Evolutionary conservation across 176 grass and related monocot species (phyloP), one percentile per base, ranked within the genome.

Genomic region (Musa acuminata): DNA sequence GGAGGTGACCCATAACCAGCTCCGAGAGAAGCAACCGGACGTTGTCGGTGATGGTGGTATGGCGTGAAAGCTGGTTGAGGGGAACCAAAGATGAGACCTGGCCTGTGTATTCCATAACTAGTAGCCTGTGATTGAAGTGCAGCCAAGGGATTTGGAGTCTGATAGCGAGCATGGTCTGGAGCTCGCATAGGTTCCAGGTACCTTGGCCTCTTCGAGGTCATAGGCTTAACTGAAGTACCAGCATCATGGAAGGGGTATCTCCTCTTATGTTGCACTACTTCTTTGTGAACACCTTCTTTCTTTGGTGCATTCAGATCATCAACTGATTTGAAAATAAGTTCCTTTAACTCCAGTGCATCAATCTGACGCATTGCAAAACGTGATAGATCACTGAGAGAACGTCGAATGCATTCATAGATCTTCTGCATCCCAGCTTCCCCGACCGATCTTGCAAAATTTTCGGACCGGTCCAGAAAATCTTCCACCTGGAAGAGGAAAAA

Each of bases 381-480:
- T 6, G 73, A 76, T 62, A 90, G 71, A 76, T 87, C 58, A 8
- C 76, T 70, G 50, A 85, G 75, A 69, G 90, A 86, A 48, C 69
- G 77, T 72, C 57, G 50, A 65, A 86, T 77, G 77, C 83, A 90
- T 60, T 58, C 57, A 53, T 67, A 85, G 58, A 98, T 89, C 69
- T 83, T 83, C 75, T 85, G 53, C 87, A 89, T 89, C 78, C 87
- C 84, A 16, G 11, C 20, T 78, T 85, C 83, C 53, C 90, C 83
- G 1, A 98, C 87, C 5, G 87, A 83, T 74, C 94, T 85, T 14
- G 88, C 84, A 11, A 98, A 93, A 69, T 98, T 98, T 76, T 98
- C 82, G 0, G 84, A 93, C 13, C 59, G 82, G 75, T 93, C 90
- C 80, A 87, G 81, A 84, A 98, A 93, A 81, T 98, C 94, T 78